Base-by-base conservation (phyloP, 129 eudicot species). In the Helichrysum umbraculigerum region DNA sequence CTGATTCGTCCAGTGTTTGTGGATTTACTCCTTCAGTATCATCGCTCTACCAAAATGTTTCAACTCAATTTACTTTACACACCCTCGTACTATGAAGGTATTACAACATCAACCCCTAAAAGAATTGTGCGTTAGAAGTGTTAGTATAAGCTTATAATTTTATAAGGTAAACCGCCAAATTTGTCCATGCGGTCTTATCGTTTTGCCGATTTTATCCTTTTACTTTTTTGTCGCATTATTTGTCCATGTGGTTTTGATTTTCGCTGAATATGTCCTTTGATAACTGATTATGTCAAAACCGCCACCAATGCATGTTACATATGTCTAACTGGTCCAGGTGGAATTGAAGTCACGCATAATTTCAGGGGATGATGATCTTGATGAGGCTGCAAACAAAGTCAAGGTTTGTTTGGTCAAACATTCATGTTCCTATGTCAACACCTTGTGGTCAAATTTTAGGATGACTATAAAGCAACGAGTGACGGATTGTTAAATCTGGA, bases 351-450 rank as follows among this genome's bases (percentile, higher is more conserved):
- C 98, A 52, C 97, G 87, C 68, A 56, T 72, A 2, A 73, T 88
- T 5, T 84, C 96, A 5, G 59, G 88, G 81, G 98, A 90, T 12
- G 96, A 93, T 64, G 98, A 90, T 80, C 91, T 93, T 21, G 82
- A 91, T 29, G 89, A 85, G 51, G 99, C 90, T 51, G 99, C 97
- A 39, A 84, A 84, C 28, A 76, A 91, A 87, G 97, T 87, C 74
- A 74, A 87, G 99, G 99, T 92, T 83, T 51, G 83, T 8, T 8
- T 19, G 21, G n/a, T 59, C 14, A 58, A 17, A 19, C 9, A 58
- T 9, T 25, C 6, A 22, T 61, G 14, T 25, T 37, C 62, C 29
- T 68, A 19, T 25, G 15, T 11, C 32, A 14, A 64, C 17, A 6
- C 33, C 39, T 64, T 64, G 42, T n/a, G 6, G 39, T 66, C 17